These are phyloP conservation scores for Hymenoscyphus infarciens DNA, from an alignment of 2,329 filamentous ascomycete genomes.

Conservation along the genomic window DNA sequence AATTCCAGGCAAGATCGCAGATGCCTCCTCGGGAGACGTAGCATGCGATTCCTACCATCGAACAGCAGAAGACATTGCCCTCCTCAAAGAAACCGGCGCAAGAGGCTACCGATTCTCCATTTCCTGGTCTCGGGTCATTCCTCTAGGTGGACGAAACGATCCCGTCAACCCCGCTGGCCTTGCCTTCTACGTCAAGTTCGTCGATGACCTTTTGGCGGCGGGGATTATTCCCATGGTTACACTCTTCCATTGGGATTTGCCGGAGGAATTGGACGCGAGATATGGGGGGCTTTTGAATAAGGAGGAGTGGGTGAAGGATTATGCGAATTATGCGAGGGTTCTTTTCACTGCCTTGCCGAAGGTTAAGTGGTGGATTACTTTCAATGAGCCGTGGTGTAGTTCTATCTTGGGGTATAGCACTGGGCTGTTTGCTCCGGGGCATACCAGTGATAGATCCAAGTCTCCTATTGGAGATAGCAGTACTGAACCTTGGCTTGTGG, in stretches of 20 bases:
- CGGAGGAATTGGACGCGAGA: conserved; percentile 71
- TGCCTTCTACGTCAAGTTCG: conserved; percentile 73
- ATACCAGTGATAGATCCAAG: conserved; percentile 70
- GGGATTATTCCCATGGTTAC: conserved; percentile 80
- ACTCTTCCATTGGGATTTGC: conserved; percentile 85
- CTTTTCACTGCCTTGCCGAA: conserved; percentile 71
- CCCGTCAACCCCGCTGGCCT: conserved; percentile 76
- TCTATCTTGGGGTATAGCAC: conserved; percentile 75
- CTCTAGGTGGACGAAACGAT: conserved; percentile 78
- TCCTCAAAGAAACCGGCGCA: conserved; percentile 71
- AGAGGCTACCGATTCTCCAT: conserved; percentile 80
- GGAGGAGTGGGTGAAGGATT: conserved; percentile 79
- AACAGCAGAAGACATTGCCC: conserved; percentile 69
- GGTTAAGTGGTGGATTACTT: conserved; percentile 86
- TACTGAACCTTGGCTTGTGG: conserved; percentile 78
- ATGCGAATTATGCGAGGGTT: conserved; percentile 71
- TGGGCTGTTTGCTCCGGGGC: conserved; percentile 78
- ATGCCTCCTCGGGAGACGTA: conserved; percentile 68
- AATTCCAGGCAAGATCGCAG: conserved; percentile 77
- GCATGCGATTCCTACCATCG: conserved; percentile 88
- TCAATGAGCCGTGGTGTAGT: conserved; percentile 87
- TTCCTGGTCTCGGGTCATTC: conserved; percentile 81
- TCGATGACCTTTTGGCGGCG: conserved; percentile 71
- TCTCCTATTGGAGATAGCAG: conserved; percentile 68
- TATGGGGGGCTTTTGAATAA: conserved; percentile 81